phyloP scores from a whole-genome alignment of 306 rosid species.

The Amphicarpaea edgeworthii region DNA sequence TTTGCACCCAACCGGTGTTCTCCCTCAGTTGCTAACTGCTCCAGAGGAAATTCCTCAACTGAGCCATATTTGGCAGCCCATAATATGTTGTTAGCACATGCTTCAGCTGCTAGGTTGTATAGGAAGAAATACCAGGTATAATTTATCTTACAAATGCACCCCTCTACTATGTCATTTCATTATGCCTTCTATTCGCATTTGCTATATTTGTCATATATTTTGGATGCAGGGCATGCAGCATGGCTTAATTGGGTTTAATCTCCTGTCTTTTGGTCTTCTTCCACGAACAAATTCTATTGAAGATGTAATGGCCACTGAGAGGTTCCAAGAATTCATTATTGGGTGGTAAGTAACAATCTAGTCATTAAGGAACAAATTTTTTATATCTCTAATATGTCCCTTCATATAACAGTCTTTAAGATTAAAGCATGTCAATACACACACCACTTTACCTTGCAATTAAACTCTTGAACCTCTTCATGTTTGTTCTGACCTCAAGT shows the following conservation, averaged over 20 bases:
- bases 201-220: too few relatives aligned
- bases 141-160: neutral
- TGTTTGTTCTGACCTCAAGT: too few relatives aligned
- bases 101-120: constrained; percentile 50
- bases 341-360: constrained; percentile 60
- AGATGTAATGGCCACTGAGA: constrained; percentile 60
- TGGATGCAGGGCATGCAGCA: constrained; percentile 61
- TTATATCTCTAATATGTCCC: neutral
- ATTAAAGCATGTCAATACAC: too few relatives aligned
- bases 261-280: constrained; percentile 42
- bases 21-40: constrained; percentile 27
- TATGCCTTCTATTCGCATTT: too few relatives aligned
- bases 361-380: neutral
- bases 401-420: neutral
- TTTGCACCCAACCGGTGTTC: constrained; percentile 56
- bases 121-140: constrained; percentile 55
- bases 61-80: constrained; percentile 63
- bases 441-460: too few relatives aligned
- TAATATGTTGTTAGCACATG: constrained; percentile 56
- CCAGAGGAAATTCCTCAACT: constrained; percentile 60
- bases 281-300: constrained; percentile 58
- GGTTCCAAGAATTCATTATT: constrained; percentile 55
- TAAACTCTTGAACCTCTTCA: too few relatives aligned
- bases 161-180: neutral
- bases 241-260: constrained; percentile 69